A percentile compares a stretch with the other conserved stretches of the same genome.
Evolutionary conservation across 2,329 filamentous ascomycete species (phyloP).

Genomic region (Talaromyces sp.): DNA sequence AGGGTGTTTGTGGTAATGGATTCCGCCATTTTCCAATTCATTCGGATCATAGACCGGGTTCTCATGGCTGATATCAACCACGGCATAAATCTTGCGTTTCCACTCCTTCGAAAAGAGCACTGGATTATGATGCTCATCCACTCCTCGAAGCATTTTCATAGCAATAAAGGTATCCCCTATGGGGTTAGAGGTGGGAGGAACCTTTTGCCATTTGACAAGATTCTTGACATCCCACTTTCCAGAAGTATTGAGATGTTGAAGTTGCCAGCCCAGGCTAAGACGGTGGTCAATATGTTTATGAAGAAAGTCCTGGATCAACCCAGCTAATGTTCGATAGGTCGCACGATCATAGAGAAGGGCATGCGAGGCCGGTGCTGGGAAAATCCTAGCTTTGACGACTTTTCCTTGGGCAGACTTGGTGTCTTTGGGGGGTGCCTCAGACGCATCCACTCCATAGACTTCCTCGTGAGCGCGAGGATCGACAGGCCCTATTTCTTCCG

Average conservation of each 20-base stretch:
- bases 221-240: constrained; percentile 99
- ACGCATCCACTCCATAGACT: constrained; percentile 19
- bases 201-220: constrained; percentile 80
- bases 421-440: constrained; percentile 3
- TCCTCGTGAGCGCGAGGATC: constrained; percentile 23
- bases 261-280: constrained; percentile 81
- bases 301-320: constrained; percentile 79
- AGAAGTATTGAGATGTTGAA: constrained; percentile 80
- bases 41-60: constrained; percentile 81
- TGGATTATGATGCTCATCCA: constrained; percentile 78
- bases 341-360: constrained; percentile 76
- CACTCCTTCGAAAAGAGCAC: constrained; percentile 65
- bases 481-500: constrained; percentile 13
- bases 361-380: constrained; percentile 76
- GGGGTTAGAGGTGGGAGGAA: constrained; percentile 69
- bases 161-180: constrained; percentile 79
- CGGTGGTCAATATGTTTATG: constrained; percentile 68
- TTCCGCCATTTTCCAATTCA: constrained; percentile 61
- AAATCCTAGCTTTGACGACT: constrained; percentile 62
- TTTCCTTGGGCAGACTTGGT: constrained; percentile 17
- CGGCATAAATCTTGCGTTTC: constrained; percentile 63
- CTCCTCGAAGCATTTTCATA: constrained; percentile 88
- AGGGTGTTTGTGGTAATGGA: constrained; percentile 79
- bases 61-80: constrained; percentile 89
- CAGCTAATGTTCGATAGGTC: constrained; percentile 71